phyloP scores from a whole-genome alignment of 2,329 filamentous ascomycete genomes.

The Fusarium sp. region DNA sequence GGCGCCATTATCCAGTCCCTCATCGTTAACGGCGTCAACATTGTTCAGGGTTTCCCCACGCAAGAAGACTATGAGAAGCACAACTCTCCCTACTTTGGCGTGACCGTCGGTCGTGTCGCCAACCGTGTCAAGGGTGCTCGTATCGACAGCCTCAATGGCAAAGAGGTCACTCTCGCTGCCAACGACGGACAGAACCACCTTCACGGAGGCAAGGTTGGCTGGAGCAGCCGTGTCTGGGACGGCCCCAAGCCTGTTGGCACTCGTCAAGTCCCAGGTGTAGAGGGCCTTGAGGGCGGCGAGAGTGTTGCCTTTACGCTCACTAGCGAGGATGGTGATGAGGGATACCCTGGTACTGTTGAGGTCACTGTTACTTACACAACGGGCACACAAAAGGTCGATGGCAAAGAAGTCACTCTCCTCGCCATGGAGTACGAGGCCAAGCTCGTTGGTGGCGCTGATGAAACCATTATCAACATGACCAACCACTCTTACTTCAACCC shows the following conservation, averaged over 20 bases:
- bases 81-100: conserved; percentile 87
- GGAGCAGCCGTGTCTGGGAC: conserved; percentile 83
- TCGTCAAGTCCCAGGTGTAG: conserved; percentile 60
- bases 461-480: conserved; percentile 92
- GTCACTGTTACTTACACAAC: conserved; percentile 82
- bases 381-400: conserved; percentile 71
- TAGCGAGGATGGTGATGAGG: conserved; percentile 86
- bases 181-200: conserved; percentile 84
- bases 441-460: conserved; percentile 81
- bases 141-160: conserved; percentile 77
- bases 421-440: conserved; percentile 92
- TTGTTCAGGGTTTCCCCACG: conserved; percentile 86
- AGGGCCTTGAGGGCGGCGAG: conserved; percentile 69
- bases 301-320: conserved; percentile 72
- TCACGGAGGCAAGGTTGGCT: conserved; percentile 79
- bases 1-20: conserved; percentile 87
- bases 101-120: conserved; percentile 87
- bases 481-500: conserved; percentile 91
- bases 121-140: conserved; percentile 82
- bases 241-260: conserved; percentile 73
- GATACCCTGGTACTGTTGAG: conserved; percentile 88
- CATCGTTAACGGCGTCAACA: conserved; percentile 80
- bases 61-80: conserved; percentile 79
- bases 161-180: conserved; percentile 74
- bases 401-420: conserved; percentile 75